These are phyloP conservation scores for Pouteria campechiana DNA, from an alignment of 179 eudicot species.

Conservation along the genomic window DNA sequence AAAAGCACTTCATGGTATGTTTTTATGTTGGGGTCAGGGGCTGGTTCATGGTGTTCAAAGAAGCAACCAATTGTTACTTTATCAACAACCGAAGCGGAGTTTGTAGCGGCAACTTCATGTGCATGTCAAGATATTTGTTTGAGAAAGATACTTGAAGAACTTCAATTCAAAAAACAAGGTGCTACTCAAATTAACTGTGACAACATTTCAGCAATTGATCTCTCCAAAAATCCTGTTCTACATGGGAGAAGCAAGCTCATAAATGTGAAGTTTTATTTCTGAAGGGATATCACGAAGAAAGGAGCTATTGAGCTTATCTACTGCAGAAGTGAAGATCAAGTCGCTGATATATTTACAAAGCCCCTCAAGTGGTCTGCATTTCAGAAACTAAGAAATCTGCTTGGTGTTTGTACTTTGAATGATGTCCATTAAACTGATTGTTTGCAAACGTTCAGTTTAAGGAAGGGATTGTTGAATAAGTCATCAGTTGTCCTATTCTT, in stretches of 20 bases:
- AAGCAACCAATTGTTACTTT: conserved; percentile 3
- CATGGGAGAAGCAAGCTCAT: no score
- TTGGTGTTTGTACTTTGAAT: background rate
- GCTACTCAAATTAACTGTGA: background rate
- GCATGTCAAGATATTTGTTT: conserved; percentile 7
- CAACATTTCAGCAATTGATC: background rate
- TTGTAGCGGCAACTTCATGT: conserved; percentile 1
- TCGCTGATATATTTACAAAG: no score
- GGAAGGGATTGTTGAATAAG: no score
- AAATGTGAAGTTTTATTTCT: background rate
- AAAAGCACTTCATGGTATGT: background rate
- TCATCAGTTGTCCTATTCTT: no score
- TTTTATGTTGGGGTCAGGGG: background rate
- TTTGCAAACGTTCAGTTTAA: background rate
- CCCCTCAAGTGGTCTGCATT: no score
- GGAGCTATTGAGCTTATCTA: background rate
- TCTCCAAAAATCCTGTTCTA: background rate
- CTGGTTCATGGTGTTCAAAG: conserved; percentile 1
- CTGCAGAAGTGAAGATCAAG: background rate
- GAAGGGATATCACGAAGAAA: background rate
- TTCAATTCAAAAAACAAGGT: background rate
- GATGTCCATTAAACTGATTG: no score
- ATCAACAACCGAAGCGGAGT: no score
- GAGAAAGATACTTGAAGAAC: background rate
- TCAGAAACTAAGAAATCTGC: background rate